Base-by-base conservation (phyloP, 495 filamentous ascomycete genomes). In the Jackrogersella multiformis region DNA sequence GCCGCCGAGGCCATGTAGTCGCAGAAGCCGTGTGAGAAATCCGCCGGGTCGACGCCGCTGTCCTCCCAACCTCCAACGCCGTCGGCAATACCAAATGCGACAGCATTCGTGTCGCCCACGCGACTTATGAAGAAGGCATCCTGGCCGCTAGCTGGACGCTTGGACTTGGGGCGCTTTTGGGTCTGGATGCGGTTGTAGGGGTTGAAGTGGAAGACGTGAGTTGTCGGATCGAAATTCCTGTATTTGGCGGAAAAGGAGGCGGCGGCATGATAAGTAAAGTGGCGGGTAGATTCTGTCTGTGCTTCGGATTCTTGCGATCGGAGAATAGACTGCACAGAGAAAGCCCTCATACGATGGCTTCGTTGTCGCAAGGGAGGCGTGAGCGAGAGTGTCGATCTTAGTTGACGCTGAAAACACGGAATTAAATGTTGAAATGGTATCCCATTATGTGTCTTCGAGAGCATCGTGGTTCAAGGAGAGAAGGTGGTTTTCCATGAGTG, bases 11-110 rank as follows among this genome's bases (percentile, higher is more conserved):
- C 93, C 91, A 97, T 97, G 71, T 94, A 90, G 52, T 90, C 86
- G 80, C 95, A 97, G 34, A 99, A 82, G n/a, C 89, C 90, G 76
- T 98, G 96, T 1, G 94, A 93, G 76, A 99, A 97, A 75, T 97
- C 90, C 8, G 93, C 92, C 15, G 96, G 92, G 71, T 99, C 94
- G 42, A 99, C 88, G 23, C 92, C 92, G 36, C 88, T 91, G 65
- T 97, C 92, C 41, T 87, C 85, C 92, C 95, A 99, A 39, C 95
- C 95, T 20, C 95, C 95, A 2, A 99, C 95, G 7, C 95, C 95
- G 73, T 98, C 95, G 46, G 94, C 91, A 16, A 99, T 87, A 4
- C 92, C 95, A 66, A 98, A 87, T 0, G 94, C 93, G 32, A 89
- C 80, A 23, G 77, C 78, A 12, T 77, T 85, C 51, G 78, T 83